A percentile compares a stretch with the other conserved stretches of the same genome.
Conservation (phyloP, 2,329 filamentous ascomycete genomes). For the Teratosphaeria epicoccoides region DNA sequence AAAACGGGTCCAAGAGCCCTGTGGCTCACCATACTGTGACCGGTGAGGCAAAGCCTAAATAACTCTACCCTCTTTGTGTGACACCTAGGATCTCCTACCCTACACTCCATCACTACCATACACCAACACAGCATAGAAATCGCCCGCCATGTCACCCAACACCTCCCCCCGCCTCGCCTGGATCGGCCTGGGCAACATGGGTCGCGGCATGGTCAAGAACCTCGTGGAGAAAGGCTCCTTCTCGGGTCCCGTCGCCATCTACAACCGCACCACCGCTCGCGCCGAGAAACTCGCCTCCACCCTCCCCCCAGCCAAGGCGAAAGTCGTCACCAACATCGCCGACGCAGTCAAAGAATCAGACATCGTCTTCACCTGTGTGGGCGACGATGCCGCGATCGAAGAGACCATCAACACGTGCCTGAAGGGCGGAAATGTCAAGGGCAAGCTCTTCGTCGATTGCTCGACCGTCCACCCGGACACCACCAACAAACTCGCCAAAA, state of each 20-base stretch:
- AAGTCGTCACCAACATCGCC: conserved; percentile 52
- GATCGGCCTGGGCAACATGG: conserved; percentile 84
- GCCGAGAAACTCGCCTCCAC: conserved; percentile 52
- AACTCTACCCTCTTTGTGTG: too few relatives aligned
- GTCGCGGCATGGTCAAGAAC: conserved; percentile 74
- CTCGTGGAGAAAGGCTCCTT: conserved; percentile 66
- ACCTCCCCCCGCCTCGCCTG: conserved; percentile 47
- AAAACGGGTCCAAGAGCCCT: not conserved
- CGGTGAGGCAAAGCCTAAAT: not conserved
- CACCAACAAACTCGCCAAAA: conserved; percentile 54
- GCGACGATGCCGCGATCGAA: conserved; percentile 64
- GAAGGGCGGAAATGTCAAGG: conserved; percentile 47
- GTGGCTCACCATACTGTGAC: not conserved
- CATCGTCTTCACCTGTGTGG: conserved; percentile 72
- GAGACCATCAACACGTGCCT: conserved; percentile 50
- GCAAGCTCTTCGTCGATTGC: conserved; percentile 77
- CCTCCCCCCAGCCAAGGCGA: conserved; percentile 49
- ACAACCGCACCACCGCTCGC: conserved; percentile 64
- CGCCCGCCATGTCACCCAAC: not conserved
- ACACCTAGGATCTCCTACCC: not conserved
- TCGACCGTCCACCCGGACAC: conserved; percentile 81
- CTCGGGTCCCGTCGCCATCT: conserved; percentile 61
- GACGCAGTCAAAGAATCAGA: conserved; percentile 59
- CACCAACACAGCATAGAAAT: not conserved
- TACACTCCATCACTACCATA: not conserved